A percentile compares a stretch with the other conserved stretches of the same genome.
phyloP scores from a whole-genome alignment of 2,329 filamentous ascomycete genomes.

The Tolypocladium pustulatum region DNA sequence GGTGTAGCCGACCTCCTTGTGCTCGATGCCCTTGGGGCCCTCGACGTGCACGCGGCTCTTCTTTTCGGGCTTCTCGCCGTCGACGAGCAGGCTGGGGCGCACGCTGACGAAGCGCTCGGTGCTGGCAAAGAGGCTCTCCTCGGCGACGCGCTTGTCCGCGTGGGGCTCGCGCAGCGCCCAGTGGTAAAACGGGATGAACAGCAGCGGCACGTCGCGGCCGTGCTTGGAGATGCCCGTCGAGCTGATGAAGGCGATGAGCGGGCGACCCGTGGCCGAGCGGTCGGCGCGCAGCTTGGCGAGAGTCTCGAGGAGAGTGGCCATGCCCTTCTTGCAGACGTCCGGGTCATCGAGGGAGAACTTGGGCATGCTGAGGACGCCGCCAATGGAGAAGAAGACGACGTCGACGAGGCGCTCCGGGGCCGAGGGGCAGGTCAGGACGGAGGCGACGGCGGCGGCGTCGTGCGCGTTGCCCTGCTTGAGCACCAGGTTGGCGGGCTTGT shows the following conservation, averaged over 20 bases:
- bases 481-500: conserved; percentile 20
- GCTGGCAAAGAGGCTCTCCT: conserved; percentile 17
- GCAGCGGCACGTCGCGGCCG: conserved; percentile 21
- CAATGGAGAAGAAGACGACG: conserved; percentile 28
- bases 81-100: conserved; percentile 24
- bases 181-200: conserved; percentile 32
- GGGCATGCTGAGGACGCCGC: conserved; percentile 15
- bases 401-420: conserved; percentile 21
- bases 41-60: conserved; percentile 20
- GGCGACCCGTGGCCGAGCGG: conserved; percentile 13
- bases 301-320: conserved; percentile 21
- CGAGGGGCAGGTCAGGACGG: conserved; percentile 18
- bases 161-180: conserved; percentile 30
- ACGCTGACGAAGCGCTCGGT: conserved; percentile 26
- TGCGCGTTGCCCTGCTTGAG: conserved; percentile 28
- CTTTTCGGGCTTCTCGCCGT: conserved; percentile 11
- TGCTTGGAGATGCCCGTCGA: conserved; percentile 28
- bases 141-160: conserved; percentile 37
- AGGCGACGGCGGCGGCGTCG: conserved; percentile 18
- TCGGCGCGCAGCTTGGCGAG: conserved; percentile 14
- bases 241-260: conserved; percentile 25
- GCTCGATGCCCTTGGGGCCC: conserved; percentile 20
- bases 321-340: conserved; percentile 28
- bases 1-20: conserved; percentile 27
- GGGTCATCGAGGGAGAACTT: conserved; percentile 23